These are phyloP conservation scores for Triticum monococcum DNA, from an alignment of 176 grass and related monocot species.

Conservation along the genomic window DNA sequence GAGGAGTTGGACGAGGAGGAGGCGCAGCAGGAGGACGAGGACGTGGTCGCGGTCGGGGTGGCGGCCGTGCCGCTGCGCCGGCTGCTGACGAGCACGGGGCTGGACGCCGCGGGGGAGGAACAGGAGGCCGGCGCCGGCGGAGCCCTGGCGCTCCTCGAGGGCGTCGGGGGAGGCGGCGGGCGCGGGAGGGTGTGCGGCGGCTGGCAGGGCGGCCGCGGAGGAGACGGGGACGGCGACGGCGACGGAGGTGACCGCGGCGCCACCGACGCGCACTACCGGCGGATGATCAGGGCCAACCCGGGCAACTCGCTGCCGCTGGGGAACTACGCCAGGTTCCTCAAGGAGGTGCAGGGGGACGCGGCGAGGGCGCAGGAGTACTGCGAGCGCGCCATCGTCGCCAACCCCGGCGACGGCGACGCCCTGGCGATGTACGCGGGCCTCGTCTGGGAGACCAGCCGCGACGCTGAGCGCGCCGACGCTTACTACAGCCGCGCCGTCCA, in stretches of 20 bases:
- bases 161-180: neutral
- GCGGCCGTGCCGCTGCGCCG: neutral
- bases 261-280: conserved; percentile 41
- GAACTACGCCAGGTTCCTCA: conserved; percentile 67
- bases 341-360: conserved; percentile 42
- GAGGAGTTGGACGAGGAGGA: conserved; percentile 29
- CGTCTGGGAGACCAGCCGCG: conserved; percentile 58
- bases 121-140: neutral
- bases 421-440: conserved; percentile 61
- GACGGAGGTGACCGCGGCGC: neutral
- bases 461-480: conserved; percentile 41
- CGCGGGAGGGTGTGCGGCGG: neutral
- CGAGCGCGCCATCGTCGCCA: conserved; percentile 59
- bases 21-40: neutral
- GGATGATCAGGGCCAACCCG: conserved; percentile 52
- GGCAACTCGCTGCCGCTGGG: conserved; percentile 49
- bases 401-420: conserved; percentile 40
- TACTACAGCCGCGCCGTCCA: conserved; percentile 70
- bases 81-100: conserved; percentile 52
- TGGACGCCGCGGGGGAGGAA: conserved; percentile 1
- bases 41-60: neutral
- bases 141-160: conserved; percentile 16
- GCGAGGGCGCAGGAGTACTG: conserved; percentile 48
- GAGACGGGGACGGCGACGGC: neutral
- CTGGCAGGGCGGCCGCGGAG: neutral